These are phyloP conservation scores for Trifolium fragiferum DNA, from an alignment of 306 rosid genomes.

Conservation along the genomic window DNA sequence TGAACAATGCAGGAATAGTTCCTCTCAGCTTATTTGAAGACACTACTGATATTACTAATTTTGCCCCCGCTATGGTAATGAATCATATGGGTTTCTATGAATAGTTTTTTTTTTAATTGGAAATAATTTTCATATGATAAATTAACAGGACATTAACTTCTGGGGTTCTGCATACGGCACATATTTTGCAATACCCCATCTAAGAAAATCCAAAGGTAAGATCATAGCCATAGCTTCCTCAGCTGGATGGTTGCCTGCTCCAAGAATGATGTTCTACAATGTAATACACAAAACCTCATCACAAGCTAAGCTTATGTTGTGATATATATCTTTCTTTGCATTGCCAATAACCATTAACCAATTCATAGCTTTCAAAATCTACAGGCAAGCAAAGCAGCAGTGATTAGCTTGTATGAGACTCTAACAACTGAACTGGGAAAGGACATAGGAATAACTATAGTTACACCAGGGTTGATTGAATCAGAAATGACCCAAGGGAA, in stretches of 20 bases:
- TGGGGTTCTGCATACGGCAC: slow-evolving; percentile 66
- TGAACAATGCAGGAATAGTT: slow-evolving; percentile 67
- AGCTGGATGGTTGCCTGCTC: slow-evolving; percentile 59
- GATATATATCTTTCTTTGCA: background rate
- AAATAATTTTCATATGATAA: background rate
- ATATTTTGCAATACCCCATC: slow-evolving; percentile 64
- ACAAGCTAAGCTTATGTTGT: background rate
- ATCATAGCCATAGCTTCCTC: slow-evolving; percentile 62
- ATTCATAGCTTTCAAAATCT: background rate
- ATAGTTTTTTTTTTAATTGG: background rate
- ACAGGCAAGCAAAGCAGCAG: slow-evolving; percentile 79
- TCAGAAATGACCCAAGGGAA: slow-evolving; percentile 74
- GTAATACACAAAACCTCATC: slow-evolving; percentile 46
- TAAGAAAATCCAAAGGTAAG: slow-evolving; percentile 59
- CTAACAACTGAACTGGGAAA: slow-evolving; percentile 62
- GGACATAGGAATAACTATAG: slow-evolving; percentile 68
- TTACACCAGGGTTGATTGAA: slow-evolving; percentile 62
- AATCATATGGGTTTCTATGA: background rate
- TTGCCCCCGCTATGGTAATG: slow-evolving; percentile 47
- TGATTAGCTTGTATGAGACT: slow-evolving; percentile 63
- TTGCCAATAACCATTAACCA: background rate
- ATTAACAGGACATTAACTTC: slow-evolving; percentile 63
- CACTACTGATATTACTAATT: slow-evolving; percentile 44
- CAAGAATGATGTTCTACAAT: slow-evolving; percentile 59
- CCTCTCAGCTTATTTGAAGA: slow-evolving; percentile 59